Evolutionary conservation across 108 stramenopile genomes (phyloP).

Genomic region (Asterionellopsis glacialis): DNA sequence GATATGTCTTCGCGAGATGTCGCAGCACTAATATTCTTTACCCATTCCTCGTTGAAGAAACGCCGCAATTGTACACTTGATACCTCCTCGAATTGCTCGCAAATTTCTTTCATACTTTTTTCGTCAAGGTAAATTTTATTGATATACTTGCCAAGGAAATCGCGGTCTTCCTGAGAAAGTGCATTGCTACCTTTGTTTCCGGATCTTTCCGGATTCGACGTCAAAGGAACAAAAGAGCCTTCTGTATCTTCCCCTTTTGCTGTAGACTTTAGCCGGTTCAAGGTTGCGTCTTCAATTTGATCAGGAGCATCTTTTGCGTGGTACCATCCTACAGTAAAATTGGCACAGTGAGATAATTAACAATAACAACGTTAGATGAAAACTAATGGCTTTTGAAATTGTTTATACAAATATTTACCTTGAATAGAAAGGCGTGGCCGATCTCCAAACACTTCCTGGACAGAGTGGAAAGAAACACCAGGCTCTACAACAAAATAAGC

Average conservation of each 20-base stretch:
- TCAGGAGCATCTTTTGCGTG: constrained; percentile 56
- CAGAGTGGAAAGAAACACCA: constrained; percentile 90
- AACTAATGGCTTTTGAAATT: too few relatives aligned
- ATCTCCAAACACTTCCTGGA: constrained; percentile 93
- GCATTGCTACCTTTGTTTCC: constrained; percentile 8
- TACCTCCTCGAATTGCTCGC: constrained; percentile 67
- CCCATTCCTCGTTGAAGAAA: constrained; percentile 60
- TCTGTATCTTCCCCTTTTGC: constrained; percentile 10
- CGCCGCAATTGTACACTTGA: constrained; percentile 77
- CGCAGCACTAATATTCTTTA: constrained; percentile 27
- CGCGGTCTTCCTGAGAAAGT: constrained; percentile 46
- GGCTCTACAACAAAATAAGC: constrained; percentile 90
- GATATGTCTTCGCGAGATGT: constrained; percentile 12
- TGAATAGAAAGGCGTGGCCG: constrained; percentile 87
- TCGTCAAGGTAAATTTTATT: constrained; percentile 53
- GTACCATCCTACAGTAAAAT: constrained; percentile 64
- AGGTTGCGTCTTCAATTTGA: constrained; percentile 59
- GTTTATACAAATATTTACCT: constrained; percentile 44
- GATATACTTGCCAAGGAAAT: constrained; percentile 62
- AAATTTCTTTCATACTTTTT: constrained; percentile 61
- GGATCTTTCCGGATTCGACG: constrained; percentile 5
- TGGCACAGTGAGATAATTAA: constrained; percentile 18
- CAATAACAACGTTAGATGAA: too few relatives aligned
- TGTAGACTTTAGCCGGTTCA: constrained; percentile 60
- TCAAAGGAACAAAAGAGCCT: neutral